These are phyloP conservation scores for Calonectria pauciramosa DNA, from an alignment of 2,329 filamentous ascomycete species.

Conservation along the genomic window DNA sequence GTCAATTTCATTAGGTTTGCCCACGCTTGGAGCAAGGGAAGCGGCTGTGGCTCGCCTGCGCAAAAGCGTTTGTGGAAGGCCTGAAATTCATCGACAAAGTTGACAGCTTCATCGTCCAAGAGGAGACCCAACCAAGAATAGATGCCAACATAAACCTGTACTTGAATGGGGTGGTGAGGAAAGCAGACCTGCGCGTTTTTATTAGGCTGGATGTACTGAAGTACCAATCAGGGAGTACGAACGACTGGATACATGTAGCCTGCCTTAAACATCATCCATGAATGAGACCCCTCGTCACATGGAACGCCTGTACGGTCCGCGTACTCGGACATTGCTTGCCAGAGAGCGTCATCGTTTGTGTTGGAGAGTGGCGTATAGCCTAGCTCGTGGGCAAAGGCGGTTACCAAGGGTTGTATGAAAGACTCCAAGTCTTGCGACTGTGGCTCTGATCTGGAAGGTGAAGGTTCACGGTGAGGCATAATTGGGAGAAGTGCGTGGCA, in stretches of 20 bases:
- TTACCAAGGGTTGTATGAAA: constrained; percentile 17
- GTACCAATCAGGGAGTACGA: background rate
- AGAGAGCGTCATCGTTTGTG: background rate
- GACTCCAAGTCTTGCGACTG: background rate
- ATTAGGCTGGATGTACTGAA: background rate
- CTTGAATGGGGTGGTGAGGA: constrained; percentile 25
- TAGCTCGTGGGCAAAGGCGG: constrained; percentile 3
- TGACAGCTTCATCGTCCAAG: constrained; percentile 17
- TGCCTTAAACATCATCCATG: constrained; percentile 21
- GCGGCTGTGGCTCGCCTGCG: background rate
- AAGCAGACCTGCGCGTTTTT: constrained; percentile 3
- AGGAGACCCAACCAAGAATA: constrained; percentile 28
- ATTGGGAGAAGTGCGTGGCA: background rate
- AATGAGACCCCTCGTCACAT: constrained; percentile 15
- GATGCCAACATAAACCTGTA: constrained; percentile 17
- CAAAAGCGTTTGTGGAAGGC: constrained; percentile 24
- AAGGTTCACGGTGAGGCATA: background rate
- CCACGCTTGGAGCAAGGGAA: constrained; percentile 20
- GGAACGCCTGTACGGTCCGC: constrained; percentile 11
- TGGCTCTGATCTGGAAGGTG: background rate
- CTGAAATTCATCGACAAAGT: background rate
- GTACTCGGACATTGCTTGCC: constrained; percentile 10
- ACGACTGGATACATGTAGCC: constrained; percentile 24
- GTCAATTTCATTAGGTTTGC: constrained; percentile 15
- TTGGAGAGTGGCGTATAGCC: background rate